phyloP scores from a whole-genome alignment of 495 filamentous ascomycete species.

The Polyplosphaeria fusca region DNA sequence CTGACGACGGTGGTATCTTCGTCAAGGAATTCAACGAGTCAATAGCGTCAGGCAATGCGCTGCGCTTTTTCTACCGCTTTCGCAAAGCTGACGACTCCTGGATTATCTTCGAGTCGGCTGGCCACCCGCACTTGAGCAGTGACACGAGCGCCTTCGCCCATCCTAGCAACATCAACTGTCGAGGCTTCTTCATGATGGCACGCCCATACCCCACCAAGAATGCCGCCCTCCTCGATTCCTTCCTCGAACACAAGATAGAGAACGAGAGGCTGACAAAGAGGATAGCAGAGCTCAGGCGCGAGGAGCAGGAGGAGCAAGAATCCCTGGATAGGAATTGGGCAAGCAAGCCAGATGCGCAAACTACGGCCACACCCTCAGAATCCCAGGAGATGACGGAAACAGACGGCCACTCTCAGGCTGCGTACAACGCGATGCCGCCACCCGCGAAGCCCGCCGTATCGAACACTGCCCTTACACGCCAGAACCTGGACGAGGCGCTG shows the following conservation, averaged over 20 bases:
- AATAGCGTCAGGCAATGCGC: slow-evolving; percentile 71
- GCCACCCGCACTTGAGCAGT: slow-evolving; percentile 84
- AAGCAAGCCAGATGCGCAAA: slow-evolving; percentile 3
- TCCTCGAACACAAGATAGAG: slow-evolving; percentile 96
- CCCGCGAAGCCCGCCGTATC: slow-evolving; percentile 61
- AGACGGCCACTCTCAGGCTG: slow-evolving; percentile 11
- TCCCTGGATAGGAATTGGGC: slow-evolving; percentile 31
- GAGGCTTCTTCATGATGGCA: slow-evolving; percentile 91
- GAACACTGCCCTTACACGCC: slow-evolving; percentile 65
- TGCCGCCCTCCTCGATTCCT: slow-evolving; percentile 80
- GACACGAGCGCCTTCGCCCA: slow-evolving; percentile 58
- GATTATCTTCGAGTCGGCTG: slow-evolving; percentile 81
- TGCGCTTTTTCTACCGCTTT: slow-evolving; percentile 89
- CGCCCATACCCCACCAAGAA: slow-evolving; percentile 89
- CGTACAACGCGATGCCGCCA: slow-evolving; percentile 59
- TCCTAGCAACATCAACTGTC: slow-evolving; percentile 66
- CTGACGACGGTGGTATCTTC: slow-evolving; percentile 83
- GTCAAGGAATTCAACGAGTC: slow-evolving; percentile 87
- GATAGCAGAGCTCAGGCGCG: slow-evolving; percentile 78
- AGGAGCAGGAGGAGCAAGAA: slow-evolving; percentile 76
- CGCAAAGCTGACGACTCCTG: slow-evolving; percentile 70
- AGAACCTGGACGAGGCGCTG: slow-evolving; percentile 76
- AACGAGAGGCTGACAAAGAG: slow-evolving; percentile 83
- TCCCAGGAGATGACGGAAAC: slow-evolving; percentile 40
- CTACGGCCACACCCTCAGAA: slow-evolving; percentile 34